Evolutionary conservation across 352 stramenopile species (phyloP), one percentile per base, ranked within the genome.

Genomic region (Globisporangium radiosum): DNA sequence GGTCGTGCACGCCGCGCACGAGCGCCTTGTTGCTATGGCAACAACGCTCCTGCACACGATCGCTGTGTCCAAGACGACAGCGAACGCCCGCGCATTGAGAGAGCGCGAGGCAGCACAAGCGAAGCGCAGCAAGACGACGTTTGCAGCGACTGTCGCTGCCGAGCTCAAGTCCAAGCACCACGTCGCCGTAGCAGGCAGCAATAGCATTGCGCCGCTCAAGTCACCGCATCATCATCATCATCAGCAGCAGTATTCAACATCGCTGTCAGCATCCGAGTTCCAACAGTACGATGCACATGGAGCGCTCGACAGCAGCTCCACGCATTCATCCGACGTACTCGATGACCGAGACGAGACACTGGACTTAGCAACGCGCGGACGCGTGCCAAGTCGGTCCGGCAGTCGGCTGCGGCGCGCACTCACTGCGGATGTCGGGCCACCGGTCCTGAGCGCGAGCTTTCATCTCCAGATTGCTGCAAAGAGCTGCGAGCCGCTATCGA

Each of bases 41-140:
- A 76, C 65, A 3, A 69, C 67, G 14, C 44, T 88, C 8, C 52
- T 75, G 10, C 78, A 78, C 37, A 57, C 61, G 4, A 81, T 90
- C 57, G 61, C 61, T 3, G 68, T 80, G 37, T 71, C 77, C 8
- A 76, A 76, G 59, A 73, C 69, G 7, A 37, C 55, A 7, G 50
- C 71, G 37, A 82, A 82, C n/a, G 52, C 71, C 10, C 57, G 65
- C 47, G 62, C 65, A 17, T 78, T 76, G 50, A 73, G 70, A 54
- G 68, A 66, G 13, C 40, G 60, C 15, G 71, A 83, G 52, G 45
- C 58, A 8, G 74, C 71, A 40, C 71, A 66, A 40, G 56, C 70
- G 17, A 70, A 64, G 48, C 62, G 59, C 40, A 72, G 73, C n/a
- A 69, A 67, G 7, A 58, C 66, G 7, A 68, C 42, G 7, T 80